Conservation (phyloP, 441 rosid species). For the Arabidopsis lyrata region DNA sequence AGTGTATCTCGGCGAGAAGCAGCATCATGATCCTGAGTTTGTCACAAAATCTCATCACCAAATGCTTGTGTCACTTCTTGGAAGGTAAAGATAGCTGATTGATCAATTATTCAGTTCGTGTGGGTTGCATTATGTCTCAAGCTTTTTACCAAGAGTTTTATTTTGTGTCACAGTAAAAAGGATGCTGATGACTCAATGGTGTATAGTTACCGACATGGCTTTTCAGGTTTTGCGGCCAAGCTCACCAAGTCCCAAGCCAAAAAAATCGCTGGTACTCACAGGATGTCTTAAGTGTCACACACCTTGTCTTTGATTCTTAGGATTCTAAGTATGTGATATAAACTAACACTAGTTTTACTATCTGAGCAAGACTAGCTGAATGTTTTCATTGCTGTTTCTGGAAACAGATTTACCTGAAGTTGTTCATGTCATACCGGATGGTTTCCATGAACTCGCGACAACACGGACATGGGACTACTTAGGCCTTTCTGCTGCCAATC, state of each 20-base stretch:
- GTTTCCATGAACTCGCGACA: constrained; percentile 27
- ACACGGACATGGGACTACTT: constrained; percentile 45
- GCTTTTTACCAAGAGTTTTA: not conserved
- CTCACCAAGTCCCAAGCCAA: constrained; percentile 52
- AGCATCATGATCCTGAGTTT: constrained; percentile 28
- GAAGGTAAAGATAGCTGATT: constrained; percentile 4
- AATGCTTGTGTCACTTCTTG: constrained; percentile 18
- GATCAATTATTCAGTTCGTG: not conserved
- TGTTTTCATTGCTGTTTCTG: not conserved
- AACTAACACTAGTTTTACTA: not conserved
- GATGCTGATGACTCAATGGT: constrained; percentile 57
- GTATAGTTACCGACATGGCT: constrained; percentile 63
- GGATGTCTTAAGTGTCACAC: not conserved
- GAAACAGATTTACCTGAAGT: constrained; percentile 39
- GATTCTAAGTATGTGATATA: not conserved
- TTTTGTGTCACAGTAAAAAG: constrained; percentile 45
- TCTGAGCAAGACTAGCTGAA: not conserved
- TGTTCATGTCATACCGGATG: constrained; percentile 37
- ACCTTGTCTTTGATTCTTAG: not conserved
- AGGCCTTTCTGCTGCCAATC: constrained; percentile 30
- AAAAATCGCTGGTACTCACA: constrained; percentile 49
- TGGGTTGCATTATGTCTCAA: not conserved
- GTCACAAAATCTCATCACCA: constrained; percentile 27
- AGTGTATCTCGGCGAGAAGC: constrained; percentile 24
- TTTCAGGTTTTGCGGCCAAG: constrained; percentile 64